phyloP scores from a whole-genome alignment of 179 eudicot genomes.

The Actinidia arguta region DNA sequence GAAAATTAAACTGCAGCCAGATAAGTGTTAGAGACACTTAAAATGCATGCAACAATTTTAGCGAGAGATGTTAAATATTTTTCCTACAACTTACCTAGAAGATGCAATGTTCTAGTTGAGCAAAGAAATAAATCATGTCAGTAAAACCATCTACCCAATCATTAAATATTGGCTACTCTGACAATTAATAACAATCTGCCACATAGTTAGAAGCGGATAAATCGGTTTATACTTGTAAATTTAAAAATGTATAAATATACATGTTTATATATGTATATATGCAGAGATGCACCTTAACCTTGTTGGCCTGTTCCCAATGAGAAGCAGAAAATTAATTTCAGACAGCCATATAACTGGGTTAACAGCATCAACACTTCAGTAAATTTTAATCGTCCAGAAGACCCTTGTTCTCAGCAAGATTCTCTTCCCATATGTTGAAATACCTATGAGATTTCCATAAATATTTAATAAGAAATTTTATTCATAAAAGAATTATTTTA shows the following conservation, averaged over 20 bases:
- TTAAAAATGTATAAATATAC: too few relatives aligned
- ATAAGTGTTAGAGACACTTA: not conserved
- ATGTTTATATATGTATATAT: too few relatives aligned
- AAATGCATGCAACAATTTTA: not conserved
- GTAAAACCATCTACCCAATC: too few relatives aligned
- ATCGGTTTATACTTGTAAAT: too few relatives aligned
- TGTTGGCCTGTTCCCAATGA: constrained; percentile 50
- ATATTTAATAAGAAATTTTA: not conserved
- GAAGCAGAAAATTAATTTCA: constrained; percentile 92
- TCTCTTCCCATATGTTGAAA: constrained; percentile 94
- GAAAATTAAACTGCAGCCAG: not conserved
- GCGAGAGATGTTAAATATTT: not conserved
- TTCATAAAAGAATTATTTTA: not conserved
- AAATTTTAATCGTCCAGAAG: constrained; percentile 84
- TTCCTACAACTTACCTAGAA: not conserved
- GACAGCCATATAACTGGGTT: constrained; percentile 94
- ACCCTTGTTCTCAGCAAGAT: constrained; percentile 98
- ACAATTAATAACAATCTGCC: too few relatives aligned
- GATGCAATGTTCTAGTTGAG: not conserved
- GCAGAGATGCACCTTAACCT: constrained; percentile 80
- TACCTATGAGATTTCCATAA: constrained; percentile 34
- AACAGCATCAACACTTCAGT: constrained; percentile 71
- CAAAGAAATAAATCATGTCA: too few relatives aligned
- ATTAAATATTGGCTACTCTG: too few relatives aligned
- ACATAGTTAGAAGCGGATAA: too few relatives aligned